Evolutionary conservation across 345 rosid species (phyloP).

Genomic region (Boechera stricta): DNA sequence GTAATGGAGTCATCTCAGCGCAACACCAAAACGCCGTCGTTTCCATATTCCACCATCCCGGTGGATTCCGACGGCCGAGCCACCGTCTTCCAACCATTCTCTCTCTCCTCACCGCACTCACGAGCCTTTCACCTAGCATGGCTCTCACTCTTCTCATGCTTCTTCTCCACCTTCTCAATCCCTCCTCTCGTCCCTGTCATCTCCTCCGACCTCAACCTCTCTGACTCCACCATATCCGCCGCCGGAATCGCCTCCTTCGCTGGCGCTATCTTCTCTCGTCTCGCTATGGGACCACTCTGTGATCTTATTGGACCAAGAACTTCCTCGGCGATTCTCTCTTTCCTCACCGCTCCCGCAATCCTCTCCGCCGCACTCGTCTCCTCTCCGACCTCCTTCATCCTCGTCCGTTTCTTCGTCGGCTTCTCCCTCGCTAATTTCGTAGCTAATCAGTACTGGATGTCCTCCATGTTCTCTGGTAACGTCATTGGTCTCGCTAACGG

Average conservation of each 20-base stretch:
- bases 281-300: constrained; percentile 84
- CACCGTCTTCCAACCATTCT: constrained; percentile 62
- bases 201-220: constrained; percentile 62
- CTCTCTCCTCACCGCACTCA: constrained; percentile 71
- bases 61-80: constrained; percentile 65
- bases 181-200: constrained; percentile 81
- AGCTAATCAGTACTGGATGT: constrained; percentile 92
- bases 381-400: constrained; percentile 60
- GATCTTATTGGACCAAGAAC: constrained; percentile 73
- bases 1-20: constrained; percentile 18
- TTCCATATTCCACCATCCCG: constrained; percentile 37
- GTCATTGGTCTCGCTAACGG: constrained; percentile 83
- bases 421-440: constrained; percentile 82
- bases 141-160: constrained; percentile 85
- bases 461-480: constrained; percentile 74
- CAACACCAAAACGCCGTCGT: constrained; percentile 7
- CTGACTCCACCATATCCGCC: constrained; percentile 53
- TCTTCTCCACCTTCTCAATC: constrained; percentile 89
- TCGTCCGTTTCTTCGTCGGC: constrained; percentile 69
- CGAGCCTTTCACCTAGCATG: constrained; percentile 82
- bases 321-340: constrained; percentile 71
- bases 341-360: constrained; percentile 67
- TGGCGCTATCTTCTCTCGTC: constrained; percentile 85
- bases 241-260: constrained; percentile 79
- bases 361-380: constrained; percentile 58